A percentile compares a stretch with the other conserved stretches of the same genome.
phyloP scores from a whole-genome alignment of 1,139 yeast species.

The Sugiyamaella novakii region DNA sequence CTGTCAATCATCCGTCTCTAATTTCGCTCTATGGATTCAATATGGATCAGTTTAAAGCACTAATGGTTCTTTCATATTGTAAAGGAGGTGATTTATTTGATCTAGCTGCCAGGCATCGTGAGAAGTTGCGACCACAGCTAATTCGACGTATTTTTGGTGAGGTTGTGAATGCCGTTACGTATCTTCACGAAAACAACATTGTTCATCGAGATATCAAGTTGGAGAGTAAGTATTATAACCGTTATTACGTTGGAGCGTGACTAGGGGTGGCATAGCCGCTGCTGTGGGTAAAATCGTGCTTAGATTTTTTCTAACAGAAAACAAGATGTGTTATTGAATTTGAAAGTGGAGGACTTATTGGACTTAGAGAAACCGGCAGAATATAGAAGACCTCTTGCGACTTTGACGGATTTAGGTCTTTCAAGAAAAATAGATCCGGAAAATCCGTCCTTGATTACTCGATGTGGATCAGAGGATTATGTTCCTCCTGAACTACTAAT shows the following conservation, averaged over 20 bases:
- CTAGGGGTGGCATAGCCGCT: no score
- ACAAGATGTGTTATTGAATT: conserved; percentile 55
- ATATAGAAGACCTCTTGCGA: conserved; percentile 50
- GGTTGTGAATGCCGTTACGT: conserved; percentile 64
- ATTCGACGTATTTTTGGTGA: conserved; percentile 69
- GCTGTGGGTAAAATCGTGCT: no score
- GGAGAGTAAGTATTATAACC: conserved; percentile 51
- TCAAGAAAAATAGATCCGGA: conserved; percentile 64
- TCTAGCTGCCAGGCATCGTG: conserved; percentile 52
- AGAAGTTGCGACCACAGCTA: conserved; percentile 48
- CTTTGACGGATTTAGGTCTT: conserved; percentile 86
- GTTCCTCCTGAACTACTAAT: conserved; percentile 90
- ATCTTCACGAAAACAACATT: conserved; percentile 65
- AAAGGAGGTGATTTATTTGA: conserved; percentile 82
- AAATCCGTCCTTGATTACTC: conserved; percentile 67
- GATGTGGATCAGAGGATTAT: conserved; percentile 96
- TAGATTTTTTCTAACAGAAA: neutral
- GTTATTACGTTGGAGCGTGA: no score
- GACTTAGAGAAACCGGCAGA: conserved; percentile 28
- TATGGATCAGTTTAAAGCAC: conserved; percentile 39
- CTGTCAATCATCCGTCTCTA: conserved; percentile 48
- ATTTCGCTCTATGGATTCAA: conserved; percentile 45
- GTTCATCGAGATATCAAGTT: conserved; percentile 89
- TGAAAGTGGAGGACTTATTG: conserved; percentile 41
- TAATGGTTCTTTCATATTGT: conserved; percentile 73